Evolutionary conservation across 2,329 filamentous ascomycete genomes (phyloP).

Genomic region (Alternaria dauci): DNA sequence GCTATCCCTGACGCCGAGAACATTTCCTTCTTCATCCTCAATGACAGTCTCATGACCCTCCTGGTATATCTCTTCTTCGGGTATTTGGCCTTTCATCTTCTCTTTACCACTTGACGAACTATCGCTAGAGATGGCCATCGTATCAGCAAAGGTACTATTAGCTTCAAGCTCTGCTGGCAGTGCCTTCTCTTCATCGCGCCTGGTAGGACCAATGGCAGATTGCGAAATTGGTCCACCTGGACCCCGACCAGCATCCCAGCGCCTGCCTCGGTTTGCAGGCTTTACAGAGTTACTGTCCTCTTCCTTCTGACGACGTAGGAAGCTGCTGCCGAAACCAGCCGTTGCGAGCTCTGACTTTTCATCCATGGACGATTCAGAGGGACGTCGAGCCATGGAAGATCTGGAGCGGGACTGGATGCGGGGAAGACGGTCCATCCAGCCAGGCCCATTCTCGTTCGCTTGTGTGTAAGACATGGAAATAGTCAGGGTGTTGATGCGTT

Average conservation of each 20-base stretch:
- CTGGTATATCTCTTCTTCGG: constrained; percentile 73
- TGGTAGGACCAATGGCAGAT: constrained; percentile 83
- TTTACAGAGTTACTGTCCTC: constrained; percentile 70
- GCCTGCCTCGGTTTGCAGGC: constrained; percentile 67
- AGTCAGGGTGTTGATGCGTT: constrained; percentile 95
- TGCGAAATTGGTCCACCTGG: constrained; percentile 87
- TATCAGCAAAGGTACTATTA: constrained; percentile 55
- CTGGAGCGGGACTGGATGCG: constrained; percentile 83
- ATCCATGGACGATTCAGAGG: constrained; percentile 65
- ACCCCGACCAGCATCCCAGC: constrained; percentile 75
- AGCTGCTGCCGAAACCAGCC: constrained; percentile 77
- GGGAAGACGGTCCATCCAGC: constrained; percentile 95
- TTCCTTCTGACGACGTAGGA: constrained; percentile 79
- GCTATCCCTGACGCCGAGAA: constrained; percentile 71
- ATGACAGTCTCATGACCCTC: constrained; percentile 82
- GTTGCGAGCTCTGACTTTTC: constrained; percentile 66
- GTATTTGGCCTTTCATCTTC: constrained; percentile 37
- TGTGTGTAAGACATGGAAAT: constrained; percentile 96
- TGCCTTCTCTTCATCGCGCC: constrained; percentile 40
- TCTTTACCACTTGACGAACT: constrained; percentile 45
- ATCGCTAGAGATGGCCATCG: constrained; percentile 52
- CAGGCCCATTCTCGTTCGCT: constrained; percentile 84
- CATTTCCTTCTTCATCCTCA: constrained; percentile 87
- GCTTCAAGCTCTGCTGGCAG: constrained; percentile 51
- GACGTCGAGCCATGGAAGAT: constrained; percentile 72